Percentiles rank a stretch among this genome's conserved stretches.
Evolutionary conservation across 495 filamentous ascomycete genomes (phyloP).

Genomic region (Hypoxylon intermedium): DNA sequence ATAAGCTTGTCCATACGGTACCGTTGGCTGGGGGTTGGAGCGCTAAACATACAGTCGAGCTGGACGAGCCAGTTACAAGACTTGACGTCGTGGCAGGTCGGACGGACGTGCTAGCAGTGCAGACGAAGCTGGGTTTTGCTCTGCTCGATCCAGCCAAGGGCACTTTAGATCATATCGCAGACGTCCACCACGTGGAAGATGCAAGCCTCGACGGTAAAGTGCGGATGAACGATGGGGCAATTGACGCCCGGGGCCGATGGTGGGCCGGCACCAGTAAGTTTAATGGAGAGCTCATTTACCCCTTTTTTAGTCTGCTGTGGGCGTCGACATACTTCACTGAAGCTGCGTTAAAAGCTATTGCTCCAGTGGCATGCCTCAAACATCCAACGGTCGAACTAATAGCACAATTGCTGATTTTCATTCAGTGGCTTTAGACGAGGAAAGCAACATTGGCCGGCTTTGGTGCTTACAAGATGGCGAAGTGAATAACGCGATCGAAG

Average conservation of each 20-base stretch:
- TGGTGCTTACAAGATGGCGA: conserved; percentile 24
- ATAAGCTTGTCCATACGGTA: conserved; percentile 19
- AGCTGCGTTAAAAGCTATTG: too few species aligned
- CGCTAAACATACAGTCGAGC: conserved; percentile 5
- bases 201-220: conserved; percentile 30
- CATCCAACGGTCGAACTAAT: too few species aligned
- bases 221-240: conserved; percentile 38
- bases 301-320: too few species aligned
- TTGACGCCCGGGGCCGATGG: conserved; percentile 34
- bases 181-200: conserved; percentile 31
- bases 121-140: conserved; percentile 31
- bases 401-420: too few species aligned
- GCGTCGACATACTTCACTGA: too few species aligned
- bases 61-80: conserved; percentile 16
- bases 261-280: conserved; percentile 39
- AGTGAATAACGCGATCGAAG: conserved; percentile 27
- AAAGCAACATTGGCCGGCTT: background rate
- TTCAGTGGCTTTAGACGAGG: conserved; percentile 35
- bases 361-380: too few species aligned
- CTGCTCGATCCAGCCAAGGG: conserved; percentile 36
- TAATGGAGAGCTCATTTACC: too few species aligned
- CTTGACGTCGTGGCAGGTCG: conserved; percentile 8
- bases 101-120: conserved; percentile 2
- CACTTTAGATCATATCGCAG: conserved; percentile 30
- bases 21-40: conserved; percentile 7